These are phyloP conservation scores for Chlamydomonas sp. DNA, from an alignment of 139 green algal genomes.

Conservation along the genomic window DNA sequence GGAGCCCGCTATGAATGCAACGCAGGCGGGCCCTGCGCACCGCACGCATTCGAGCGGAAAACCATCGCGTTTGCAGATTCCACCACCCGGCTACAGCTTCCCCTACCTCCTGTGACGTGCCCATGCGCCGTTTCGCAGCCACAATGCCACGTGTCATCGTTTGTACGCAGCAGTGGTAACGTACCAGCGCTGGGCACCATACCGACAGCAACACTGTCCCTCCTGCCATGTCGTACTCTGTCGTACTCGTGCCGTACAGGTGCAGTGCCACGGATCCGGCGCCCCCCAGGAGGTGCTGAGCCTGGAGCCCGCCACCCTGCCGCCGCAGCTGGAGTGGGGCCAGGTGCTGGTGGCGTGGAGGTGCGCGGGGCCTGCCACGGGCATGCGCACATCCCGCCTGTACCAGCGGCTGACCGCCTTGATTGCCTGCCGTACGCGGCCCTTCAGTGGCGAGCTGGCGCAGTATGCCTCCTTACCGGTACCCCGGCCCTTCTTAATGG, in stretches of 20 bases:
- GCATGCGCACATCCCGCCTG: neutral
- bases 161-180: no score
- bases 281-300: constrained; percentile 55
- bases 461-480: neutral
- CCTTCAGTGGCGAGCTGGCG: neutral
- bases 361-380: neutral
- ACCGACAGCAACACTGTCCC: neutral
- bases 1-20: no score
- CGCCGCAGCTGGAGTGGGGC: constrained; percentile 83
- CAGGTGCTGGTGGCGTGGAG: constrained; percentile 75
- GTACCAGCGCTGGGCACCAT: no score
- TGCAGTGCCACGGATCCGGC: constrained; percentile 37
- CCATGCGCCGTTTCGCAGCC: no score
- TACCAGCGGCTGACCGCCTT: neutral
- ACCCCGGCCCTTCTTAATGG: neutral
- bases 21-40: no score
- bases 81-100: no score
- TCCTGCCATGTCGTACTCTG: neutral
- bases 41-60: no score
- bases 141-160: no score
- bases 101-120: no score
- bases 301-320: constrained; percentile 59
- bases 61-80: no score
- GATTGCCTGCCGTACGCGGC: neutral
- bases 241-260: neutral